phyloP scores from a whole-genome alignment of 2,329 filamentous ascomycete species.

The Thelonectria olida region DNA sequence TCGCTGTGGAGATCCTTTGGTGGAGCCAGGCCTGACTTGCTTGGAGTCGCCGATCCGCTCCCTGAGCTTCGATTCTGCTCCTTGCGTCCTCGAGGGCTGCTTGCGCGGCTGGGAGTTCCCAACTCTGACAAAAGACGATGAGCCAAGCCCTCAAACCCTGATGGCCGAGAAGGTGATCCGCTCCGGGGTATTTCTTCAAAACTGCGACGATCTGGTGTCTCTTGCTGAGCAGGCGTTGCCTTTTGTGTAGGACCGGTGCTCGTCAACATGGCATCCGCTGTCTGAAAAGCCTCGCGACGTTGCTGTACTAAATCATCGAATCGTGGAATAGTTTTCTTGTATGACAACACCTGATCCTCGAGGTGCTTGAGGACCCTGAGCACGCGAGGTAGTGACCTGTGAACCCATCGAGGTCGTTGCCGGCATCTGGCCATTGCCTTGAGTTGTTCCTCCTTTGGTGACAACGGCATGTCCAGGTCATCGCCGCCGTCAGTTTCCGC shows the following conservation, averaged over 20 bases:
- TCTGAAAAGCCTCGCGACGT: constrained; percentile 71
- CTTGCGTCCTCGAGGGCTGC: constrained; percentile 60
- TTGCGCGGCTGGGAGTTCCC: constrained; percentile 61
- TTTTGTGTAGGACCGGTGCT: constrained; percentile 44
- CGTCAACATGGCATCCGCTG: constrained; percentile 60
- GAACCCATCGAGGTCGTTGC: constrained; percentile 62
- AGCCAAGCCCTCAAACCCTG: constrained; percentile 67
- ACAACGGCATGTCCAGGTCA: constrained; percentile 27
- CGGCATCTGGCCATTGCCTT: constrained; percentile 61
- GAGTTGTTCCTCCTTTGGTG: constrained; percentile 48
- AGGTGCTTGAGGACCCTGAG: constrained; percentile 67
- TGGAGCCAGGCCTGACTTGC: constrained; percentile 47
- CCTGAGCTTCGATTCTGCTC: constrained; percentile 49
- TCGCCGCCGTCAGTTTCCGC: constrained; percentile 33
- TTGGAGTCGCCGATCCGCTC: constrained; percentile 44
- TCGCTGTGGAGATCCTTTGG: constrained; percentile 56
- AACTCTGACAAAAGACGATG: constrained; percentile 70
- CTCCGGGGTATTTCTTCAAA: constrained; percentile 56
- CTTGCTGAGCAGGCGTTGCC: constrained; percentile 43
- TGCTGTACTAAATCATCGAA: constrained; percentile 78
- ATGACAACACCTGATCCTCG: constrained; percentile 68
- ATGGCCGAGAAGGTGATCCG: constrained; percentile 62
- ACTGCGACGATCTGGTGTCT: constrained; percentile 53
- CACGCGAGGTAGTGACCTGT: constrained; percentile 60
- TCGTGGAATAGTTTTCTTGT: constrained; percentile 71